A percentile compares a stretch with the other conserved stretches of the same genome.
phyloP scores from a whole-genome alignment of 306 rosid species.

The Rosa rugosa region DNA sequence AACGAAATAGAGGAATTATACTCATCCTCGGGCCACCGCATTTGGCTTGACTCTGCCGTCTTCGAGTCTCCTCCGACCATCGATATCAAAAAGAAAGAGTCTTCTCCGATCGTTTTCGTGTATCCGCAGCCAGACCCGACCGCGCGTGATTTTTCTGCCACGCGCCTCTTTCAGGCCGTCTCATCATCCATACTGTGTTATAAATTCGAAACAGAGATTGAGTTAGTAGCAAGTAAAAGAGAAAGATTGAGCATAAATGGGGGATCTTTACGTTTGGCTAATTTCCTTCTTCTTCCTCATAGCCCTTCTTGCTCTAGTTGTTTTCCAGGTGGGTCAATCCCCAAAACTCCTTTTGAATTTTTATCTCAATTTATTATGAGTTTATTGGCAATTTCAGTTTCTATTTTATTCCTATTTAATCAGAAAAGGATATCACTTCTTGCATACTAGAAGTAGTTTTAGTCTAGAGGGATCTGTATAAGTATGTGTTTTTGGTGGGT shows the following conservation, averaged over 20 bases:
- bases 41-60: background rate
- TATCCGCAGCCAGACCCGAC: background rate
- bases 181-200: background rate
- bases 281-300: constrained; percentile 84
- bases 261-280: constrained; percentile 73
- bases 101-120: constrained; percentile 14
- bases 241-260: constrained; percentile 46
- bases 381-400: background rate
- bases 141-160: constrained; percentile 19
- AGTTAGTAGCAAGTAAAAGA: background rate
- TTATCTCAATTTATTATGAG: background rate
- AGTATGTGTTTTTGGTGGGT: background rate
- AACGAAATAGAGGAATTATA: no score
- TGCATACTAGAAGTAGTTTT: background rate
- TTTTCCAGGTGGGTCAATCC: constrained; percentile 66
- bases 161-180: constrained; percentile 11
- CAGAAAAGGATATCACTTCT: background rate
- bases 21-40: constrained; percentile 16
- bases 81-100: background rate
- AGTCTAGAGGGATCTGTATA: background rate
- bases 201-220: background rate
- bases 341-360: background rate
- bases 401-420: background rate
- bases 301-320: constrained; percentile 65
- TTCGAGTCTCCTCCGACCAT: background rate